A percentile compares a stretch with the other conserved stretches of the same genome.
Conservation (phyloP, 2,329 filamentous ascomycete genomes). For the Anthostomella pinea region DNA sequence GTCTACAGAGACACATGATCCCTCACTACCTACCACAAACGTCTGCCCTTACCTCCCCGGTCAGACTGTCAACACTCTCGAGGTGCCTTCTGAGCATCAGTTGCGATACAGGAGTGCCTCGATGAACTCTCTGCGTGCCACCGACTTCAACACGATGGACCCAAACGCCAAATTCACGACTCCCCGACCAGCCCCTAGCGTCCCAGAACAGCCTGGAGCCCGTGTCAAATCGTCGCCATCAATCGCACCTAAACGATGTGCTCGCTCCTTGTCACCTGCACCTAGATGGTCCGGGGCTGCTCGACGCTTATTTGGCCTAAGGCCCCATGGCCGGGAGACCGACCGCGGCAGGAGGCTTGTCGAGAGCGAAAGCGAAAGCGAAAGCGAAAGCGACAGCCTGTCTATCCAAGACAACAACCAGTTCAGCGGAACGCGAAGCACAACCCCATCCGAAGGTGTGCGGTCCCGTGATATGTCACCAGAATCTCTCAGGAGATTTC, state of each 20-base stretch:
- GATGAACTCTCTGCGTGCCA: conserved; percentile 55
- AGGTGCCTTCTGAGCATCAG: conserved; percentile 69
- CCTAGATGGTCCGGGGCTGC: conserved; percentile 45
- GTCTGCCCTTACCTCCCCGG: conserved; percentile 84
- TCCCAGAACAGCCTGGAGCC: conserved; percentile 40
- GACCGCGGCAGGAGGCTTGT: conserved; percentile 32
- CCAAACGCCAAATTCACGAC: conserved; percentile 73
- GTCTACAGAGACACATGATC: conserved; percentile 72
- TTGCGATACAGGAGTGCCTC: conserved; percentile 63
- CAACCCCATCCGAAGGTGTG: conserved; percentile 39
- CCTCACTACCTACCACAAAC: conserved; percentile 69
- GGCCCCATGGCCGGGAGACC: conserved; percentile 32
- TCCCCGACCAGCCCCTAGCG: conserved; percentile 57
- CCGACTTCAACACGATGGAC: conserved; percentile 71
- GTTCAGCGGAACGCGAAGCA: conserved; percentile 31
- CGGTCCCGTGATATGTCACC: conserved; percentile 54
- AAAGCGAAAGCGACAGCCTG: conserved; percentile 22
- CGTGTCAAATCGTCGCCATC: conserved; percentile 33
- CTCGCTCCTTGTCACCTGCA: conserved; percentile 46
- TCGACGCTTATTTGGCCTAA: conserved; percentile 49
- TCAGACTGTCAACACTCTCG: conserved; percentile 80
- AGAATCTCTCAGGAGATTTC: conserved; percentile 51
- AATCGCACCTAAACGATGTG: conserved; percentile 35
- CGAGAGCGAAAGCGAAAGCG: conserved; percentile 20
- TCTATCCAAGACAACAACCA: conserved; percentile 27